Conservation (phyloP, 2,329 filamentous ascomycete genomes). For the Chalaropsis thielavioides region DNA sequence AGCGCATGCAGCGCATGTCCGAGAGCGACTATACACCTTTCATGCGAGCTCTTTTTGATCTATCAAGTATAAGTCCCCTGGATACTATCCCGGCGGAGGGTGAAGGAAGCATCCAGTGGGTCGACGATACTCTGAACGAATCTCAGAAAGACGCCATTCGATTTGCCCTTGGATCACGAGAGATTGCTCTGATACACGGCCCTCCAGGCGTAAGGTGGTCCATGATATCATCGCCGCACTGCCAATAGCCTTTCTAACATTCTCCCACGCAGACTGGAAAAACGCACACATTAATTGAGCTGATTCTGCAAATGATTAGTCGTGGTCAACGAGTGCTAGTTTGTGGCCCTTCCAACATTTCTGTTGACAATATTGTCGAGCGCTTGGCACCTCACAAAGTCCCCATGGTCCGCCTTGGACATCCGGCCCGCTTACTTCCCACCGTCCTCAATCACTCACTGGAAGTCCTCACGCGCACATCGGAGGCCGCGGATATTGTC, state of each 20-base stretch:
- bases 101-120: constrained; percentile 39
- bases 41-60: constrained; percentile 47
- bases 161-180: constrained; percentile 71
- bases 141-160: constrained; percentile 54
- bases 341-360: constrained; percentile 94
- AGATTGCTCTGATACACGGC: constrained; percentile 83
- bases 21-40: constrained; percentile 45
- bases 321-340: constrained; percentile 64
- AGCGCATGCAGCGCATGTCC: constrained; percentile 41
- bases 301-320: constrained; percentile 79
- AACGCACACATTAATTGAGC: constrained; percentile 87
- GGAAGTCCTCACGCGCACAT: constrained; percentile 79
- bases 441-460: constrained; percentile 81
- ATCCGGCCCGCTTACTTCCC: constrained; percentile 79
- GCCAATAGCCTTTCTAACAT: constrained; percentile 1
- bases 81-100: constrained; percentile 20
- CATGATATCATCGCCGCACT: too few relatives aligned
- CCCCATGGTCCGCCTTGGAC: constrained; percentile 76
- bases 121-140: constrained; percentile 47
- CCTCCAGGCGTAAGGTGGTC: constrained; percentile 55
- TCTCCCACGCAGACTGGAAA: constrained; percentile 56
- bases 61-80: constrained; percentile 37
- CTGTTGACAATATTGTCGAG: constrained; percentile 96
- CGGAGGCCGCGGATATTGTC: constrained; percentile 77
- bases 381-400: constrained; percentile 72